phyloP scores from a whole-genome alignment of 1,284 basidiomycete genomes.

The Inonotus hispidus region DNA sequence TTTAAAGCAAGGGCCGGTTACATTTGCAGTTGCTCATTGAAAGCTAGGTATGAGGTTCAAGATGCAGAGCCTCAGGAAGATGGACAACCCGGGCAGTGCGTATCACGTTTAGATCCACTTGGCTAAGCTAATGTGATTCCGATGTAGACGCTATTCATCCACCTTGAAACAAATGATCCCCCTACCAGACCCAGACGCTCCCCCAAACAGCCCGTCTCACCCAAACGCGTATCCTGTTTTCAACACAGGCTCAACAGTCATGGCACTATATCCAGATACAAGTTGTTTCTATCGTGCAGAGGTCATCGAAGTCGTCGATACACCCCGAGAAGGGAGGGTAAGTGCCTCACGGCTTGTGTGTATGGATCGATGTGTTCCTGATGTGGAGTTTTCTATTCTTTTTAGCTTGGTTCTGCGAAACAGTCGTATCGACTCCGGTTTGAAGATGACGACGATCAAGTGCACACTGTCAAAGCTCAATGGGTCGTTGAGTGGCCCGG shows the following conservation, averaged over 20 bases:
- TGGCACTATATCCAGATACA: slow-evolving; percentile 80
- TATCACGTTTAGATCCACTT: slow-evolving; percentile 8
- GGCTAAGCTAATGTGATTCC: slow-evolving; percentile 7
- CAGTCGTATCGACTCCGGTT: slow-evolving; percentile 68
- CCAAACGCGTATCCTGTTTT: slow-evolving; percentile 67
- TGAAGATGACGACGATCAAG: slow-evolving; percentile 78
- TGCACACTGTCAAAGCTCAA: slow-evolving; percentile 63
- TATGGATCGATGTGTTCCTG: neutral
- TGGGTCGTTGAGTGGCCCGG: slow-evolving; percentile 75
- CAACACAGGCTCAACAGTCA: slow-evolving; percentile 61
- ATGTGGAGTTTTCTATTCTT: neutral
- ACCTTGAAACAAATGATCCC: slow-evolving; percentile 67
- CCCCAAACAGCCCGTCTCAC: slow-evolving; percentile 53
- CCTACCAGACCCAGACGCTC: slow-evolving; percentile 63
- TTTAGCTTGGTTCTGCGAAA: slow-evolving; percentile 17
- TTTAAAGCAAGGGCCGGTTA: neutral
- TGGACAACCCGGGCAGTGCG: slow-evolving; percentile 63
- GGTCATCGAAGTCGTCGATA: slow-evolving; percentile 55
- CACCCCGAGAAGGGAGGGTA: slow-evolving; percentile 50
- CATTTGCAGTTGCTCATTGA: slow-evolving; percentile 4
- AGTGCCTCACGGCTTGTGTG: slow-evolving; percentile 24
- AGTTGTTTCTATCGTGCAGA: slow-evolving; percentile 78
- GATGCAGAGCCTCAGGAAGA: slow-evolving; percentile 76
- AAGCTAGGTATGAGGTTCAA: slow-evolving; percentile 68
- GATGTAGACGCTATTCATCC: slow-evolving; percentile 56